Evolutionary conservation across 73 alveolate genomes (phyloP), one percentile per base, ranked within the genome.

Genomic region (Stentor coeruleus): DNA sequence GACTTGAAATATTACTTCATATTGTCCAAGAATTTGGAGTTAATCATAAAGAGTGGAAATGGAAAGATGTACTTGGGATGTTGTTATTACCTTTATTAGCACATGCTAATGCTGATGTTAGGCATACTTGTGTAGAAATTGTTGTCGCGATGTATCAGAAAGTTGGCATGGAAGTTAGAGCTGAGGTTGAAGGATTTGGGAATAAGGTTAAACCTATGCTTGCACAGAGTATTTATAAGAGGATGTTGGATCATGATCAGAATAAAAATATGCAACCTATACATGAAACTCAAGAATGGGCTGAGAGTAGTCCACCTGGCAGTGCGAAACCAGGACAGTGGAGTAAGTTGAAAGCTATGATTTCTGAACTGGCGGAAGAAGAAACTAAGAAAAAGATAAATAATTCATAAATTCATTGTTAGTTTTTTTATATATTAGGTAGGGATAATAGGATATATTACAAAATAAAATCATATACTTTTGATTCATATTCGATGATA

Each of bases 1-100:
- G 99, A 83, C 81, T 95, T 59, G 99, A 97, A 82, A 94, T 97
- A 57, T 86, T 97, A 38, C 83, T 87, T 74, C 91, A 88, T 84
- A 81, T 91, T 33, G 88, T 95, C 49, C 87, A 94, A 77, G 98
- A 93, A 82, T 97, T 94, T 82, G 99, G 99, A 35, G 93, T 92
- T 33, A 94, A 97, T 88, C 86, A 92, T 60, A 82, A 90, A 36
- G 87, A 90, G 55, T 97, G 98, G 98, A 97, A 89, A 82, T 92
- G 97, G 97, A 59, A 88, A 72, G 93, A 87, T 80, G 98, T 97
- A 59, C 92, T 94, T 79, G 86, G 85, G 14, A 87, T 87, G 79
- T 81, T 97, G 59, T 91, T 96, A 6, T 88, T 89, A 33, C 99
- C 99, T 72, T 87, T 97, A 74, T 85, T 97, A 36, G 91, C 89